Evolutionary conservation across 495 filamentous ascomycete species (phyloP), one percentile per base, ranked within the genome.

Genomic region (Trichoderma asperelloides): DNA sequence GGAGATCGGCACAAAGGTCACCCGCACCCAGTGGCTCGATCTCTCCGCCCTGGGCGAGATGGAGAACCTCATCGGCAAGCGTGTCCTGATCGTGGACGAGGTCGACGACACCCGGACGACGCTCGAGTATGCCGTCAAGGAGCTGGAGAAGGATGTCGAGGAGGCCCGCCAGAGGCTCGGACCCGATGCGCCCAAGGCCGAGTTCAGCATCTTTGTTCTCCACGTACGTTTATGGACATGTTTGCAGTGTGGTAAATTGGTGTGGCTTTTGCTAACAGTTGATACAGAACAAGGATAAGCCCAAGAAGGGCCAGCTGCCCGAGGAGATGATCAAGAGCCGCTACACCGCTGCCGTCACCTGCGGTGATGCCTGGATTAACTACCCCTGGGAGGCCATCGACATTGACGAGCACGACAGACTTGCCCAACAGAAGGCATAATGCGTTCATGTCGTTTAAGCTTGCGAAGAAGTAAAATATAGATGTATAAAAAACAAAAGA

Each of bases 351-450:
- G 91, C 95, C 16, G 81, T 88, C 71, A 97, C 95, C 39, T 91
- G 94, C 25, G 85, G 84, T 27, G 94, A 99, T 80, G 88, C 92
- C 66, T 99, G 95, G 95, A 97, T 97, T 74, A 95, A 91, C 82
- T 99, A 99, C 78, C 95, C 95, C n/a, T 98, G 95, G 95, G 95
- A 98, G 79, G 95, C 96, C 51, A 90, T 80, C 79, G 91, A 97
- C 77, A 97, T 98, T 71, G 95, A 97, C 37, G 89, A 91, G 81
- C 94, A 98, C 74, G 94, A 98, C 77, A 70, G 77, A 64, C 78
- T 91, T 68, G 90, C 79, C 69, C 76, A 81, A 74, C 80, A 84
- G 23, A 60, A 30, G 23, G 13, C 6, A 25, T 28, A 60, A 27
- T 27, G 12, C 16, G 1, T n/a, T 16, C 21, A 0, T 28, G 55